Evolutionary conservation across 208 protist genomes (phyloP), one percentile per base, ranked within the genome.

Genomic region (Leptomonas seymouri): DNA sequence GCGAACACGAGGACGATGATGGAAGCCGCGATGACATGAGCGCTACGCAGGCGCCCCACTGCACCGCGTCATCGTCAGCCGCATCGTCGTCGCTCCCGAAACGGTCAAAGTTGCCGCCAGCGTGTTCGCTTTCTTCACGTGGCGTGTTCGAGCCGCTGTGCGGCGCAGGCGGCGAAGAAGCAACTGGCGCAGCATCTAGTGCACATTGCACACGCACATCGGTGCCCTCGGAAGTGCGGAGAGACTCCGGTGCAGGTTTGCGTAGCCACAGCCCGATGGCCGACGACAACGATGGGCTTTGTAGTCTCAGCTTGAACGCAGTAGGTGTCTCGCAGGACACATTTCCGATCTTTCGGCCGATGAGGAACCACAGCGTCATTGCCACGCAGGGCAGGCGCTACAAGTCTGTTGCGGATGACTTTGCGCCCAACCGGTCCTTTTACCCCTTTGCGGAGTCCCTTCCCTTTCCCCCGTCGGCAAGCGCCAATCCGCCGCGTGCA

Each of bases 351-450:
- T 11, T 74, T 1, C 2, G 8, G 28, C 71, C 78, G 21, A 67
- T 42, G 41, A 54, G 61, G 36, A 36, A 70, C 30, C 69, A 70
- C 41, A 83, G 71, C 56, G 72, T 72, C 1, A 64, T 83, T 21
- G 67, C 78, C 8, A 83, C 78, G 41, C 45, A 48, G 28, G 57
- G 41, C 45, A 50, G 23, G 31, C 66, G 57, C 28, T 78, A 76
- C 72, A 55, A 55, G 28, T 45, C 78, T 1, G 72, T 83, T n/a
- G 28, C 69, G 15, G 60, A 71, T 25, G 48, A 74, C 46, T 30
- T 60, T 1, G 55, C 67, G 64, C 46, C 42, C 0, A 64, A 64
- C 48, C 55, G 41, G 6, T 65, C 55, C 16, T 65, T 68, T 18
- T 51, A 51, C 63, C 63, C 63, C 0, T 67, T 67, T 36, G 28